Percentiles rank a stretch among this genome's conserved stretches.
These are phyloP conservation scores for Aspergillus fijiensis DNA, from an alignment of 2,329 filamentous ascomycete genomes.

Conservation along the genomic window DNA sequence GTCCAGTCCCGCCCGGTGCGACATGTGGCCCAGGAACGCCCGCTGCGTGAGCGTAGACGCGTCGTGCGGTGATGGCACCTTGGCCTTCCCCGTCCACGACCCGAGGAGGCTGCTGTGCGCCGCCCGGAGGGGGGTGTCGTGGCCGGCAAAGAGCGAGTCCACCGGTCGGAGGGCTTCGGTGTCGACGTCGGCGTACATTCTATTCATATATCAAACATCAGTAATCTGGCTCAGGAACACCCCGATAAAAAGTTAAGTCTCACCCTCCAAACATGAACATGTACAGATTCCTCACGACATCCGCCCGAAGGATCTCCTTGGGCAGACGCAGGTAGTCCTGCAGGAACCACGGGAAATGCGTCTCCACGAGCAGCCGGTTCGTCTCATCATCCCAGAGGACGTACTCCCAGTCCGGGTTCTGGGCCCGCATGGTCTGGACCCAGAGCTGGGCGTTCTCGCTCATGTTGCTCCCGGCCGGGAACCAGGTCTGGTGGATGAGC, in stretches of 20 bases:
- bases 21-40: constrained; percentile 23
- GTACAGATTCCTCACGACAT: constrained; percentile 22
- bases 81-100: background rate
- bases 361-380: constrained; percentile 16
- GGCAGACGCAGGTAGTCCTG: constrained; percentile 17
- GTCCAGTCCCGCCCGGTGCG: constrained; percentile 14
- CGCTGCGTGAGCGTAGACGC: constrained; percentile 8
- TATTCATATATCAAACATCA: background rate
- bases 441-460: constrained; percentile 19
- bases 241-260: background rate
- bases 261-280: constrained; percentile 24
- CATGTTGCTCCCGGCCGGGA: constrained; percentile 24
- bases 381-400: constrained; percentile 25
- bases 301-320: constrained; percentile 21
- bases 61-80: background rate
- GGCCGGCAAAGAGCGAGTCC: constrained; percentile 15
- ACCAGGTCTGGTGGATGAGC: constrained; percentile 25
- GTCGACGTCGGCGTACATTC: constrained; percentile 25
- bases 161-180: constrained; percentile 22
- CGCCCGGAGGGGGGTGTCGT: constrained; percentile 12
- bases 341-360: constrained; percentile 22
- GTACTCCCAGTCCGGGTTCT: constrained; percentile 23
- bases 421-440: constrained; percentile 16
- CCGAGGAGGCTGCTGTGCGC: constrained; percentile 8
- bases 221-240: background rate